phyloP scores from a whole-genome alignment of 331 rosid genomes.

The Ulmus americana region DNA sequence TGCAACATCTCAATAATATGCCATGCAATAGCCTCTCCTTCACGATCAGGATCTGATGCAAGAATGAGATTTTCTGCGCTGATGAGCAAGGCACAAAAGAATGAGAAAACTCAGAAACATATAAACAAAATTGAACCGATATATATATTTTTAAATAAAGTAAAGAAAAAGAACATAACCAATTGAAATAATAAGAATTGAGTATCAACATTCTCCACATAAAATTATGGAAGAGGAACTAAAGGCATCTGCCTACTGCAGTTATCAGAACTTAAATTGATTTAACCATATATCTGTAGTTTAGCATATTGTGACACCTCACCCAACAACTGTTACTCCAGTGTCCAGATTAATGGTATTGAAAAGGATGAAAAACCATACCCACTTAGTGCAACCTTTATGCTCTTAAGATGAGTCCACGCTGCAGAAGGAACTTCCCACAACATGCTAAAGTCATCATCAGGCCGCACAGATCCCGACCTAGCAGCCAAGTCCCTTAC shows the following conservation, averaged over 20 bases:
- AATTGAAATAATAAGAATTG: background rate
- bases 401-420: conserved; percentile 95
- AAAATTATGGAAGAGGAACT: conserved; percentile 9
- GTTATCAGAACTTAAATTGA: background rate
- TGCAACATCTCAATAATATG: conserved; percentile 92
- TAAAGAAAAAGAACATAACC: background rate
- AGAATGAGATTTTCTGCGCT: conserved; percentile 97
- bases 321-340: conserved; percentile 15
- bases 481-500: conserved; percentile 97
- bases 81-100: conserved; percentile 44
- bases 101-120: conserved; percentile 27
- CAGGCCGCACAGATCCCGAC: conserved; percentile 97
- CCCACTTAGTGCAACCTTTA: conserved; percentile 79
- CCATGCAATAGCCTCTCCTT: conserved; percentile 99
- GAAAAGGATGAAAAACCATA: conserved; percentile 34
- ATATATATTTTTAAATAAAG: conserved; percentile 10
- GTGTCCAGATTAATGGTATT: conserved; percentile 14
- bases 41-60: conserved; percentile 99
- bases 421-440: conserved; percentile 99
- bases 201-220: conserved; percentile 11
- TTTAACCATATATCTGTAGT: conserved; percentile 1
- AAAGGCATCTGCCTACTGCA: background rate
- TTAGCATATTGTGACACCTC: background rate
- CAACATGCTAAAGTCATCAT: conserved; percentile 94
- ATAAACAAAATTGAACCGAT: conserved; percentile 14